These are phyloP conservation scores for Spiromastix sp. DNA, from an alignment of 2,329 filamentous ascomycete genomes.

Conservation along the genomic window DNA sequence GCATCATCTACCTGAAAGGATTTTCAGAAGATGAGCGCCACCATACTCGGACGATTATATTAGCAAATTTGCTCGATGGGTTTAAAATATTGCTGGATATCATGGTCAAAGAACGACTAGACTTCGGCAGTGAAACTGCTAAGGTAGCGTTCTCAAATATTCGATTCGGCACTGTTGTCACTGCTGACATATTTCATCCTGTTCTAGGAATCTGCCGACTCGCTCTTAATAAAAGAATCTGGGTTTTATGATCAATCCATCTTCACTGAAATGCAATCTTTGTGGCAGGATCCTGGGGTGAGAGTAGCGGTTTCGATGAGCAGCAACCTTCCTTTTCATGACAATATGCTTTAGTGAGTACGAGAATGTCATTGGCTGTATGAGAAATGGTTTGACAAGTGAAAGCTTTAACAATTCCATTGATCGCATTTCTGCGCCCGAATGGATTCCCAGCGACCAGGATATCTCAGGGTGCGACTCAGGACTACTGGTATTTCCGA, in stretches of 20 bases:
- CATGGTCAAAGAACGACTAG: conserved; percentile 74
- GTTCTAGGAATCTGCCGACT: conserved; percentile 45
- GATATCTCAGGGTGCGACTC: conserved; percentile 85
- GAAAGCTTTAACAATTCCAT: conserved; percentile 71
- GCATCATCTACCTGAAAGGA: conserved; percentile 87
- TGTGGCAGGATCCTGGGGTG: conserved; percentile 79
- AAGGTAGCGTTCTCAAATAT: conserved; percentile 72
- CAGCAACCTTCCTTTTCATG: conserved; percentile 92
- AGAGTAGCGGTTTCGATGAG: conserved; percentile 79
- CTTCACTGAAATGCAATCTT: conserved; percentile 65
- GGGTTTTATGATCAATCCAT: too few relatives aligned
- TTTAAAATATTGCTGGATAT: conserved; percentile 85
- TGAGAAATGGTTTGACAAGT: background rate
- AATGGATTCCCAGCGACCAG: conserved; percentile 88
- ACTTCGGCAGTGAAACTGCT: conserved; percentile 68
- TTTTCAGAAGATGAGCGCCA: conserved; percentile 84
- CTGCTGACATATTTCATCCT: conserved; percentile 69
- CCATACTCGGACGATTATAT: conserved; percentile 91
- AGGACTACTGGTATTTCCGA: conserved; percentile 94
- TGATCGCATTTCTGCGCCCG: conserved; percentile 62
- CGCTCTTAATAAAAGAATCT: too few relatives aligned
- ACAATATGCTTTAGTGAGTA: conserved; percentile 85
- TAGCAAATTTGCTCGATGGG: conserved; percentile 86
- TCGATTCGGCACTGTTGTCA: conserved; percentile 66
- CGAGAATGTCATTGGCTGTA: background rate